Conservation (phyloP, 441 rosid genomes). For the Populus hybrid region DNA sequence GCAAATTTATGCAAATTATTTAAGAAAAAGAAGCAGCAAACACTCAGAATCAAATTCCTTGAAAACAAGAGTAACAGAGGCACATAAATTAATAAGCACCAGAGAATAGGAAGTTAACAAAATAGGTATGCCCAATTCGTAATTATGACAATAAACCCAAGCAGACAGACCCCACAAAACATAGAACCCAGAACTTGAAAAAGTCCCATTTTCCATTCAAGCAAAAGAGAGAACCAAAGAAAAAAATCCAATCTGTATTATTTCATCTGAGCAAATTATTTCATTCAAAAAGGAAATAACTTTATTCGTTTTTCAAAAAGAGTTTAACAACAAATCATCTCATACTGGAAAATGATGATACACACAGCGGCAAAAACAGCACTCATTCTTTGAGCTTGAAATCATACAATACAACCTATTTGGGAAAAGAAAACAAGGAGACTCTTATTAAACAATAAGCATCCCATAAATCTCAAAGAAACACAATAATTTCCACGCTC, state of each 20-base stretch:
- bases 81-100: conserved; percentile 11
- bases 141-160: conserved; percentile 19
- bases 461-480: background rate
- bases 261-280: background rate
- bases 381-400: background rate
- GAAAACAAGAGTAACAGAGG: conserved; percentile 5
- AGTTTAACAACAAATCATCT: background rate
- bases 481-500: background rate
- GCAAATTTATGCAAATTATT: conserved; percentile 14
- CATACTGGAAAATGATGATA: background rate
- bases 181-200: background rate
- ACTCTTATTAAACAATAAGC: background rate
- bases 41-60: background rate
- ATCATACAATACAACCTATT: background rate
- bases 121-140: conserved; percentile 15
- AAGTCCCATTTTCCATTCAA: background rate
- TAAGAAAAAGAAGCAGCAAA: conserved; percentile 1
- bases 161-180: background rate
- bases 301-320: background rate
- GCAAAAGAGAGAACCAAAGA: background rate
- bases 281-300: background rate
- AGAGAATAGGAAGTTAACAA: background rate
- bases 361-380: background rate
- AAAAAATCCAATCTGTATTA: background rate
- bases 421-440: background rate